A percentile compares a stretch with the other conserved stretches of the same genome.
phyloP scores from a whole-genome alignment of 208 protist genomes.

The Novymonas esmeraldas region DNA sequence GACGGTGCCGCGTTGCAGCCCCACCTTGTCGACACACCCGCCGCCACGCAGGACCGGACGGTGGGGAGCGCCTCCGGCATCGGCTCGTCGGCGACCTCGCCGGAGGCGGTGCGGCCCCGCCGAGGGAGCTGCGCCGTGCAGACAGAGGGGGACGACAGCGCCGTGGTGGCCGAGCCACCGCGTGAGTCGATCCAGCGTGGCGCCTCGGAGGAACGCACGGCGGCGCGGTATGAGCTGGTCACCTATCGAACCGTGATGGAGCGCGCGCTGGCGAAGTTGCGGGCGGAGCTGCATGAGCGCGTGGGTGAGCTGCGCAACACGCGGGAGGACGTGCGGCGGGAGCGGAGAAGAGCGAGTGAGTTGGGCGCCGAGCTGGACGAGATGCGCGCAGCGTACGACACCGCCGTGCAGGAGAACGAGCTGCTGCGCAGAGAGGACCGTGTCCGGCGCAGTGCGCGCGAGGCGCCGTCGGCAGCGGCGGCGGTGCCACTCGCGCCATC shows the following conservation, averaged over 20 bases:
- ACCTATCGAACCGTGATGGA: constrained; percentile 67
- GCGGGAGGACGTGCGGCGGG: constrained; percentile 21
- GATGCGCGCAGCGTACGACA: neutral
- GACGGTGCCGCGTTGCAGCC: neutral
- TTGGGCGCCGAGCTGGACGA: constrained; percentile 11
- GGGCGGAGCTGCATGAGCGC: constrained; percentile 42
- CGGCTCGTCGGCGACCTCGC: too few species aligned
- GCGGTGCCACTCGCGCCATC: too few species aligned
- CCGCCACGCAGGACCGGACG: neutral
- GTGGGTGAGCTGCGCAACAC: constrained; percentile 32
- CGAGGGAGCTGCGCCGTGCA: neutral
- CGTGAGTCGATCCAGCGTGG: constrained; percentile 21
- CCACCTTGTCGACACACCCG: constrained; percentile 11
- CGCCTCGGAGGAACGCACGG: constrained; percentile 16
- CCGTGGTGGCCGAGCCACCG: neutral
- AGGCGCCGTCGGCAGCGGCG: constrained; percentile 2
- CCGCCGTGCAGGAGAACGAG: constrained; percentile 13
- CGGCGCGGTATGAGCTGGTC: constrained; percentile 47
- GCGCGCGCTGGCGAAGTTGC: constrained; percentile 45
- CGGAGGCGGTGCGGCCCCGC: neutral
- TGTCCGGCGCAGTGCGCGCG: neutral
- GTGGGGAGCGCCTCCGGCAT: neutral
- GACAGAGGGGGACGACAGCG: neutral
- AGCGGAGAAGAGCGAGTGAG: constrained; percentile 16
- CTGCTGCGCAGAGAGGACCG: constrained; percentile 12